Percentiles rank a stretch among this genome's conserved stretches.
Evolutionary conservation across 2,329 filamentous ascomycete genomes (phyloP).

Genomic region (Catunica adiposa): DNA sequence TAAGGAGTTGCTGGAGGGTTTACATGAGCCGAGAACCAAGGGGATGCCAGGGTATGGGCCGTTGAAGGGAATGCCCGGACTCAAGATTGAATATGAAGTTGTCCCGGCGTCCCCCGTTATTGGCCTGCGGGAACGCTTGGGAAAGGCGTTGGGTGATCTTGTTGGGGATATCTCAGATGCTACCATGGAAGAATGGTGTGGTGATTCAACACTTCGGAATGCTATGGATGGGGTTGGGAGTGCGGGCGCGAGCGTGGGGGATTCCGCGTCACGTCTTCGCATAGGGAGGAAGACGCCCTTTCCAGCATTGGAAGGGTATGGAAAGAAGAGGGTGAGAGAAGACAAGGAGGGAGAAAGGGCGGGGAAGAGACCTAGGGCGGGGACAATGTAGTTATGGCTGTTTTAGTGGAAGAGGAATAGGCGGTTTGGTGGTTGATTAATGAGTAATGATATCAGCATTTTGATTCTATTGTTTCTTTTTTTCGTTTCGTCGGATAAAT

Average conservation of each 20-base stretch:
- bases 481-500: too few relatives aligned
- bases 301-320: not conserved
- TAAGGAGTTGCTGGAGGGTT: conserved; percentile 31
- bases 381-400: too few relatives aligned
- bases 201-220: not conserved
- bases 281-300: not conserved
- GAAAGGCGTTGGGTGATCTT: conserved; percentile 35
- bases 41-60: conserved; percentile 11
- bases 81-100: not conserved
- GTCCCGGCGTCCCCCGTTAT: conserved; percentile 4
- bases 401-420: not conserved
- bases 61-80: conserved; percentile 22
- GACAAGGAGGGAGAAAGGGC: not conserved
- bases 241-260: too few relatives aligned
- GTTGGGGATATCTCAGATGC: conserved; percentile 27
- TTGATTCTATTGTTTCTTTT: not conserved
- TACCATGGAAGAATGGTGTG: conserved; percentile 3
- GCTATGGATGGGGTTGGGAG: not conserved
- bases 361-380: not conserved
- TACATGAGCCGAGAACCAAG: conserved; percentile 26
- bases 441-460: not conserved
- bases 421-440: not conserved
- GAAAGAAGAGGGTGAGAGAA: not conserved
- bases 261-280: too few relatives aligned
- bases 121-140: conserved; percentile 38